A percentile compares a stretch with the other conserved stretches of the same genome.
Conservation (phyloP, 176 grass and related monocot species). For the Otatea glauca region DNA sequence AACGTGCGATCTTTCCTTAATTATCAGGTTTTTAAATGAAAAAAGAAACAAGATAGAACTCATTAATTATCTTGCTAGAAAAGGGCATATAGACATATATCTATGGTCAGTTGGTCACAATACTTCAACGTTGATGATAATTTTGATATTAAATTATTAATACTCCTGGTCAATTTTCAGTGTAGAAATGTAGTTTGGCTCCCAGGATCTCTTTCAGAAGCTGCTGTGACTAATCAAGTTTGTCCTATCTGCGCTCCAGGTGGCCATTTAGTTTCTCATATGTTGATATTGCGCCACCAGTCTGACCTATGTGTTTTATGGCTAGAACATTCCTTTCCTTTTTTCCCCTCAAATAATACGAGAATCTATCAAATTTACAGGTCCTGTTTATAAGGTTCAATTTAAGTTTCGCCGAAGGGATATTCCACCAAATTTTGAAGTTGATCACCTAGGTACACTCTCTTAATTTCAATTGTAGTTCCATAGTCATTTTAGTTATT, state of each 20-base stretch:
- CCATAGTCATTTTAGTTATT: background rate
- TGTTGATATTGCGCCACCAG: constrained; percentile 23
- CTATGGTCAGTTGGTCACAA: background rate
- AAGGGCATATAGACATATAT: background rate
- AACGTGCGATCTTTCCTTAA: constrained; percentile 12
- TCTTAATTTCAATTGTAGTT: constrained; percentile 17
- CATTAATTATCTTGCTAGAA: background rate
- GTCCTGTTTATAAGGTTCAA: constrained; percentile 76
- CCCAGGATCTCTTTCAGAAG: constrained; percentile 83
- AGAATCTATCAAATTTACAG: constrained; percentile 47
- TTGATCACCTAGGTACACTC: constrained; percentile 80
- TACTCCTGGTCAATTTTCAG: constrained; percentile 56
- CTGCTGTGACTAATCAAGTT: constrained; percentile 69
- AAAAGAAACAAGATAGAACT: background rate
- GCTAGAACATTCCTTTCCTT: constrained; percentile 22
- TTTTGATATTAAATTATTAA: constrained; percentile 4
- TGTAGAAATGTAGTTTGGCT: constrained; percentile 97
- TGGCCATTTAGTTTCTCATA: constrained; percentile 39
- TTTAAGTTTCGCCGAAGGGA: constrained; percentile 85
- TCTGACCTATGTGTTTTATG: constrained; percentile 20
- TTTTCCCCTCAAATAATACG: constrained; percentile 13
- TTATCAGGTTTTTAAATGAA: background rate
- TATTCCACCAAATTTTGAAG: constrained; percentile 93
- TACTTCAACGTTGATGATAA: constrained; percentile 11
- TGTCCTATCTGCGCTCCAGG: constrained; percentile 86